These are phyloP conservation scores for Candida namnaoensis DNA, from an alignment of 805 yeast species.

Conservation along the genomic window DNA sequence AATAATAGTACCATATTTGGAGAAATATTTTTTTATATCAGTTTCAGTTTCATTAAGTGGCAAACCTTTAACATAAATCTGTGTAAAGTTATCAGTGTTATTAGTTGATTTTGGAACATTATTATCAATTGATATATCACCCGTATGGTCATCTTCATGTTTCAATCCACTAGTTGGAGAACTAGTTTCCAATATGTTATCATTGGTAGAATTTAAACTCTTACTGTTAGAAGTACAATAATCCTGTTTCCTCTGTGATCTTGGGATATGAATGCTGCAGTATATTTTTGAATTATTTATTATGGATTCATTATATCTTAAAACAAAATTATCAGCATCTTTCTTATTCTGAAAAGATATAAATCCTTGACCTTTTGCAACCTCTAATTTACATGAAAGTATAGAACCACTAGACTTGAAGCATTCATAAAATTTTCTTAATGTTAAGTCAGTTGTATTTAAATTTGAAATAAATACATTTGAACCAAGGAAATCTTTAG, in stretches of 20 bases:
- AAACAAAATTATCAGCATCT: conserved; percentile 26
- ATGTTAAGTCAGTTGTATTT: conserved; percentile 22
- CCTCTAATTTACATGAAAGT: conserved; percentile 31
- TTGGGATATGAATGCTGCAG: conserved; percentile 33
- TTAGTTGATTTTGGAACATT: too few species aligned
- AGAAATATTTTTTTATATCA: conserved; percentile 34
- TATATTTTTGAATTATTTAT: conserved; percentile 22
- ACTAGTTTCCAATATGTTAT: too few species aligned
- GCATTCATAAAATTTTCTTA: conserved; percentile 37
- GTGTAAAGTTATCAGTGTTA: conserved; percentile 19
- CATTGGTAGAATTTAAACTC: too few species aligned
- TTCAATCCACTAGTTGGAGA: too few species aligned
- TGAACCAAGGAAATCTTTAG: conserved; percentile 30
- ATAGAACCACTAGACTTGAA: conserved; percentile 39
- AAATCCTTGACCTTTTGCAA: conserved; percentile 30
- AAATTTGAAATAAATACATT: conserved; percentile 42
- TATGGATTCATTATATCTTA: conserved; percentile 17
- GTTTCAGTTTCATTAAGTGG: conserved; percentile 29
- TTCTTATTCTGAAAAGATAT: conserved; percentile 24
- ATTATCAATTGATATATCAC: too few species aligned
- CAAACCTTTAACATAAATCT: conserved; percentile 39
- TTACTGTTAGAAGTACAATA: too few species aligned
- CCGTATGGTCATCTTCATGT: too few species aligned
- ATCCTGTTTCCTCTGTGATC: conserved; percentile 4
- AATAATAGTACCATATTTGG: conserved; percentile 38